Base-by-base conservation (phyloP, 1,139 yeast genomes). In the Kodamaea suecica region DNA sequence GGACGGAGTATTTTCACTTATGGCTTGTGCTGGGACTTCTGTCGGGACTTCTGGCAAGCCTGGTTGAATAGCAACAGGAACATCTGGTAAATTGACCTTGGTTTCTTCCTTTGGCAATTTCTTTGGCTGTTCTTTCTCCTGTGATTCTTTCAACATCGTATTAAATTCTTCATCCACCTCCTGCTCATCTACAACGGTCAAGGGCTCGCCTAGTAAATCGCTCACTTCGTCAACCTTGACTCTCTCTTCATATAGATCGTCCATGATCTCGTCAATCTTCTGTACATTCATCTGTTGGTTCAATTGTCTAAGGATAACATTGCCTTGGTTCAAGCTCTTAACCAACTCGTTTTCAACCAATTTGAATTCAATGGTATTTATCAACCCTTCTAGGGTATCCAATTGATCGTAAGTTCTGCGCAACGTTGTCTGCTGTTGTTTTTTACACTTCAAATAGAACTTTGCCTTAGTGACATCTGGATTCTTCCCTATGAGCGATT, bases 311-410 rank as follows among this genome's bases (percentile, higher is more conserved):
- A 92, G 70, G 6, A 87, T 86, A 39, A 70, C 65, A 53, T 84
- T 87, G 17, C 97, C 97, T 45, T 84, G 82, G 46, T 78, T 71
- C 30, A 92, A 66, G 0, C 97, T 96, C 43, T 73, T 76, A 11
- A 88, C 48, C 34, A 92, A 90, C 50, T 87, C 95, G 46, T 80
- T 80, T 55, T 90, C 97, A 25, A 92, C 82, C 42, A 85, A 62
- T 49, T 95, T 92, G 61, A 85, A 88, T 60, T 92, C 97, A 28
- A 92, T 84, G 21, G 84, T 80, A 15, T 79, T 76, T 4, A 83
- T 78, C 53, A 85, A 67, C 35, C 70, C 69, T 52, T 90, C 97
- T 27, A 92, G 61, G 32, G 85, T 84, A 38, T 79, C 83, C 21
- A 88, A 64, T 57, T 92, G 97, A 27, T 73, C 78, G 37, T 81